Conservation (phyloP, 2,329 filamentous ascomycete genomes). For the Claviceps digitariae region DNA sequence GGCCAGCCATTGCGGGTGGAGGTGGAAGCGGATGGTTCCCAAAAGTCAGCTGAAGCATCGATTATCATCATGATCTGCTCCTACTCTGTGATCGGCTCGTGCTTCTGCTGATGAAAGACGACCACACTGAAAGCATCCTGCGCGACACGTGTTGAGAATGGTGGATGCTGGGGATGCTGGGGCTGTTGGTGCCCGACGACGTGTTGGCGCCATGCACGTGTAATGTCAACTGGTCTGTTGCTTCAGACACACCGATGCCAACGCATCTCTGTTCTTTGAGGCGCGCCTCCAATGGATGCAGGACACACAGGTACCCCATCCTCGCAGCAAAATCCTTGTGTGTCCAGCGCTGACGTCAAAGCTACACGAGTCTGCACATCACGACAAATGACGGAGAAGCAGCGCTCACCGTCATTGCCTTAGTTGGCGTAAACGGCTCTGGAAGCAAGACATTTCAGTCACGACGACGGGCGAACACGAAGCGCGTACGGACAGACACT, state of each 20-base stretch:
- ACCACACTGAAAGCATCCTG: background rate
- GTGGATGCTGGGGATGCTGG: background rate
- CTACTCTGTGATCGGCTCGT: background rate
- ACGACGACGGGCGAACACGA: background rate
- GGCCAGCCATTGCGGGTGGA: background rate
- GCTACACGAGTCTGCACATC: conserved; percentile 2
- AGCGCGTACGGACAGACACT: background rate
- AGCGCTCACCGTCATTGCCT: background rate
- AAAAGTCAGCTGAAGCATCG: background rate
- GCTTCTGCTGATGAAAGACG: background rate
- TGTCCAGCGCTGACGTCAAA: background rate
- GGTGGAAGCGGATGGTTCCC: background rate
- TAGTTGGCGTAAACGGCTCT: background rate
- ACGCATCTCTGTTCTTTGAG: background rate
- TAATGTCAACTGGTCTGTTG: background rate
- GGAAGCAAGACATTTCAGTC: background rate
- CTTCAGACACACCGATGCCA: conserved; percentile 1
- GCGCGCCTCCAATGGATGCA: background rate
- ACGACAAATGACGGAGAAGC: background rate
- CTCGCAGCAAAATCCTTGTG: background rate
- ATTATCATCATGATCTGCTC: background rate
- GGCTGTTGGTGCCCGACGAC: conserved; percentile 1
- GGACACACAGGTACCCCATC: background rate
- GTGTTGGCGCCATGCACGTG: conserved; percentile 2
- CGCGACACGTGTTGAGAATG: background rate